A percentile compares a stretch with the other conserved stretches of the same genome.
Evolutionary conservation across 495 filamentous ascomycete species (phyloP).

Genomic region (Rostrohypoxylon terebratum): DNA sequence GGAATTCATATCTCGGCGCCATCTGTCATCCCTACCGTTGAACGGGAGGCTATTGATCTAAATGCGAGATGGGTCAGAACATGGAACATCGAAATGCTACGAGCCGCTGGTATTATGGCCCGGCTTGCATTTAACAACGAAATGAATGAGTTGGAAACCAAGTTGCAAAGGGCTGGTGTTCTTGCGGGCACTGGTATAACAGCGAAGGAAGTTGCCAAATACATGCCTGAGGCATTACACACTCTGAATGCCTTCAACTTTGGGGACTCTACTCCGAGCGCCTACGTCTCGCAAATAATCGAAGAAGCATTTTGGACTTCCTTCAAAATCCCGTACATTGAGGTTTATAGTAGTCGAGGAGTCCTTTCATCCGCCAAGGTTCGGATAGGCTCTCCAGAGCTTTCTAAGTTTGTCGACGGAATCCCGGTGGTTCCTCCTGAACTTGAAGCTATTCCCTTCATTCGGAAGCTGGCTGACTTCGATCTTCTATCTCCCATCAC

Average conservation of each 20-base stretch:
- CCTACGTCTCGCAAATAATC: conserved; percentile 81
- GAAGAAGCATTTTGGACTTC: conserved; percentile 96
- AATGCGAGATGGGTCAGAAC: conserved; percentile 92
- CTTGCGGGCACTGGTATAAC: conserved; percentile 56
- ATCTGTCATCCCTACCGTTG: conserved; percentile 97
- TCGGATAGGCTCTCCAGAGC: conserved; percentile 80
- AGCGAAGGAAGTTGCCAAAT: conserved; percentile 66
- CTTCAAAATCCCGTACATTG: conserved; percentile 81
- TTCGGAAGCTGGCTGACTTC: conserved; percentile 79
- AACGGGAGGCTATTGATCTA: conserved; percentile 95
- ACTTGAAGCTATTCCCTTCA: conserved; percentile 74
- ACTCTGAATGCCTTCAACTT: conserved; percentile 86
- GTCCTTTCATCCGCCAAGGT: conserved; percentile 82
- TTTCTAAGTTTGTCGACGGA: conserved; percentile 86
- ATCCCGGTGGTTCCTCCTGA: conserved; percentile 87
- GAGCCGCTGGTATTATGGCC: conserved; percentile 88
- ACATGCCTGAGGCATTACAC: conserved; percentile 83
- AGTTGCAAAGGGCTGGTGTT: conserved; percentile 60
- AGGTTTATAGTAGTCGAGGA: conserved; percentile 87
- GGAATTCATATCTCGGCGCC: conserved; percentile 98
- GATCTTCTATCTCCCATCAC: conserved; percentile 87
- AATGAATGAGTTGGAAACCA: conserved; percentile 77
- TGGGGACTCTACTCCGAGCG: conserved; percentile 86
- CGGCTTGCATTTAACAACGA: conserved; percentile 88
- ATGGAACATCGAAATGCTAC: conserved; percentile 97